Conservation (phyloP, 1,284 basidiomycete species). For the Acaromyces ingoldii region DNA sequence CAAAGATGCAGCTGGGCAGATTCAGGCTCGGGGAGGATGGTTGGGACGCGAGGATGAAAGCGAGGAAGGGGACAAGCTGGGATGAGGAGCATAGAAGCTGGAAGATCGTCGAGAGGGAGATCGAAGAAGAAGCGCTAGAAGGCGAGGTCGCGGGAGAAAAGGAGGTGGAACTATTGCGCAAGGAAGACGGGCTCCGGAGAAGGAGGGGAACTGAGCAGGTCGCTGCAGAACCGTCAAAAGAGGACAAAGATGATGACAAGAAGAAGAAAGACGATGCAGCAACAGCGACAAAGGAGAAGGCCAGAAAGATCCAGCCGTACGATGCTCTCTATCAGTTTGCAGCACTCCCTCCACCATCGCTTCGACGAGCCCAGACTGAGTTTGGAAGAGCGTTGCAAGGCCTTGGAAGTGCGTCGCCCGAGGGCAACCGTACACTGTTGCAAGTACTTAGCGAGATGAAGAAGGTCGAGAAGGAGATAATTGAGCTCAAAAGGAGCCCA, state of each 20-base stretch:
- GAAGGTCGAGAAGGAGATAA: no score
- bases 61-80: not conserved
- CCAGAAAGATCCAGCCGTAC: not conserved
- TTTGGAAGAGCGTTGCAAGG: not conserved
- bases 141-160: not conserved
- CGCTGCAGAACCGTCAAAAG: not conserved
- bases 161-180: not conserved
- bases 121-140: not conserved
- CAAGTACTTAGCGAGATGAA: no score
- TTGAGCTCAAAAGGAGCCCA: no score
- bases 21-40: not conserved
- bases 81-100: not conserved
- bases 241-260: not conserved
- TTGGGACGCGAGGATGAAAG: constrained; percentile 5
- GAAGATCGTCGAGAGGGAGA: not conserved
- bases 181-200: not conserved
- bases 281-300: constrained; percentile 2
- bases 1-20: constrained; percentile 6
- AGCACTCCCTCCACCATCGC: constrained; percentile 7
- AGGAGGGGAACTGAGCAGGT: not conserved
- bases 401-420: no score
- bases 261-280: not conserved
- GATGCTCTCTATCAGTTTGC: constrained; percentile 12
- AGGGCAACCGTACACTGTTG: no score
- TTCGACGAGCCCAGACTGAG: not conserved